Evolutionary conservation across 2,329 filamentous ascomycete genomes (phyloP).

Genomic region (Trichophyton mentagrophytes): DNA sequence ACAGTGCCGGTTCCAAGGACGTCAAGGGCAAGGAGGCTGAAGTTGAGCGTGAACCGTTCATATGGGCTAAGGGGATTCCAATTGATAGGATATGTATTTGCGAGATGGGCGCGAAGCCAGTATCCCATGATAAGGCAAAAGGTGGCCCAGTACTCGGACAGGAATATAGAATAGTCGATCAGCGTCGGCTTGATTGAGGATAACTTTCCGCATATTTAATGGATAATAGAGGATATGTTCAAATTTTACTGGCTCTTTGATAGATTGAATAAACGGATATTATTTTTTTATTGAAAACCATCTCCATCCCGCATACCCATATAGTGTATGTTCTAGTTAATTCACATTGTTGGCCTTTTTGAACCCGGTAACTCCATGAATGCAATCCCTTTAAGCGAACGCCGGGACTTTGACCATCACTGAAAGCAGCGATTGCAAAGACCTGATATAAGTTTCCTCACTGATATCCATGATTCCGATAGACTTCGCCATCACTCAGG

Average conservation of each 20-base stretch:
- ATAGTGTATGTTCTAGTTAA: background rate
- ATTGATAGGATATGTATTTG: constrained; percentile 68
- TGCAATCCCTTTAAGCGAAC: background rate
- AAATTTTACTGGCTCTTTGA: too few relatives aligned
- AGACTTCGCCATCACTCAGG: too few relatives aligned
- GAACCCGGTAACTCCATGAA: background rate
- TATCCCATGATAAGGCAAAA: constrained; percentile 29
- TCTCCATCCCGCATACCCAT: background rate
- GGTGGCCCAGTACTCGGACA: constrained; percentile 39
- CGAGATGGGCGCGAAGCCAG: constrained; percentile 70
- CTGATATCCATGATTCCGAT: too few relatives aligned
- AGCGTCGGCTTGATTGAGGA: constrained; percentile 18
- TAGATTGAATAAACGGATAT: background rate
- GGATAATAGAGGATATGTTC: too few relatives aligned
- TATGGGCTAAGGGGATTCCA: constrained; percentile 57
- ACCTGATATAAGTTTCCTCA: background rate
- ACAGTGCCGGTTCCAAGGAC: background rate
- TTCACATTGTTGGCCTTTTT: background rate
- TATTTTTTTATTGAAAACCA: background rate
- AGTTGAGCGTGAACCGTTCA: constrained; percentile 33
- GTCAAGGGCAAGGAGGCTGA: background rate
- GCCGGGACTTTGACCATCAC: background rate
- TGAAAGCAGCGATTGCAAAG: background rate
- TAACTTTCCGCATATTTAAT: too few relatives aligned
- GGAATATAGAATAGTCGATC: constrained; percentile 40